Conservation (phyloP, 176 grass and related monocot species). For the Lolium rigidum region DNA sequence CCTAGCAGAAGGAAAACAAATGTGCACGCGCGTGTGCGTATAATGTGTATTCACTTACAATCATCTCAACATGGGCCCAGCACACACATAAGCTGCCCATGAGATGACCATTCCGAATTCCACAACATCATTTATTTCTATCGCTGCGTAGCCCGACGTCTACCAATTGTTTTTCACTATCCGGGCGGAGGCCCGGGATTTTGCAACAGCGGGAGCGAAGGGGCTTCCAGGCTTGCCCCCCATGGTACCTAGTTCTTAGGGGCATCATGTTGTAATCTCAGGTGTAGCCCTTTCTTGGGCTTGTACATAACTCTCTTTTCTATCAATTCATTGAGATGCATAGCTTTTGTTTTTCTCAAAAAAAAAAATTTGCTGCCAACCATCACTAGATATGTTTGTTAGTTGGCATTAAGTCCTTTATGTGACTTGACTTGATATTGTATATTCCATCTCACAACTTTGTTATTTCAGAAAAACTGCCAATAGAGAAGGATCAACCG, state of each 20-base stretch:
- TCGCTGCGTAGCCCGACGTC: neutral
- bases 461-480: constrained; percentile 17
- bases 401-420: neutral
- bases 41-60: constrained; percentile 18
- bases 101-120: constrained; percentile 5
- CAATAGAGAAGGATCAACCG: constrained; percentile 2
- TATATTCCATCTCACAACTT: constrained; percentile 6
- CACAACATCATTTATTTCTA: neutral
- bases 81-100: constrained; percentile 13
- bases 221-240: neutral
- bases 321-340: neutral
- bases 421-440: neutral
- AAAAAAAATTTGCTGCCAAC: neutral
- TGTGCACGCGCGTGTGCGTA: neutral
- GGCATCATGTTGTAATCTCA: neutral
- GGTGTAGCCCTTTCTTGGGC: neutral
- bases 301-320: neutral
- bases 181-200: neutral
- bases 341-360: neutral
- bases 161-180: neutral
- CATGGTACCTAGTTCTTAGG: neutral
- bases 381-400: neutral
- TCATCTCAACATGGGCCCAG: constrained; percentile 25
- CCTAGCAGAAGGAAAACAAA: constrained; percentile 15
- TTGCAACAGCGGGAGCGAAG: neutral